A percentile compares a stretch with the other conserved stretches of the same genome.
Conservation (phyloP, 1,284 basidiomycete genomes). For the Phlebopus sp. region DNA sequence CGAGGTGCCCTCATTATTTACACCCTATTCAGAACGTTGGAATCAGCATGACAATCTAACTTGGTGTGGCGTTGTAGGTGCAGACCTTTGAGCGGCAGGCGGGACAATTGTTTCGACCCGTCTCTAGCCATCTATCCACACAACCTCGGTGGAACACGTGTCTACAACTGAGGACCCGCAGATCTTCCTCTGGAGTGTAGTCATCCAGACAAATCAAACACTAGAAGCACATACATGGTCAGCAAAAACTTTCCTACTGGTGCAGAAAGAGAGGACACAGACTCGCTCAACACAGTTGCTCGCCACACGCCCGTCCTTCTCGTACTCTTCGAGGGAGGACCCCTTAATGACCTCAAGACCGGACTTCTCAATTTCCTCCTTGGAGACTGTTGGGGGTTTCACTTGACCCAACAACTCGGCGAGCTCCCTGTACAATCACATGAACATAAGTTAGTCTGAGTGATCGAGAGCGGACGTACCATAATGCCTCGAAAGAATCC, state of each 20-base stretch:
- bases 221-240: conserved; percentile 32
- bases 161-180: conserved; percentile 76
- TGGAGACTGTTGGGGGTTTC: conserved; percentile 76
- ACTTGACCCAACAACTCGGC: conserved; percentile 75
- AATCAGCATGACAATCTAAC: conserved; percentile 4
- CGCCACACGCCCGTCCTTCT: conserved; percentile 59
- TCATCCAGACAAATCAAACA: conserved; percentile 84
- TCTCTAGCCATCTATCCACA: conserved; percentile 85
- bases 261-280: conserved; percentile 27
- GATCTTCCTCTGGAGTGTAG: conserved; percentile 69
- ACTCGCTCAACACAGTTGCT: conserved; percentile 79
- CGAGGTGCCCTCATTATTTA: conserved; percentile 18
- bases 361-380: conserved; percentile 79
- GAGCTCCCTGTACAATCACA: conserved; percentile 52
- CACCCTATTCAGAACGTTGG: conserved; percentile 19
- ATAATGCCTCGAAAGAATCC: conserved; percentile 74
- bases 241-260: not conserved
- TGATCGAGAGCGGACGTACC: conserved; percentile 42
- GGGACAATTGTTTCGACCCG: conserved; percentile 85
- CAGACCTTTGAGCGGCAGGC: conserved; percentile 75
- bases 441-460: conserved; percentile 1
- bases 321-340: conserved; percentile 49
- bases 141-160: conserved; percentile 86
- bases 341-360: conserved; percentile 72
- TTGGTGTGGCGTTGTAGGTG: conserved; percentile 1